Base-by-base conservation (phyloP, 164 flowering plant species). In the Vitis rupestris region DNA sequence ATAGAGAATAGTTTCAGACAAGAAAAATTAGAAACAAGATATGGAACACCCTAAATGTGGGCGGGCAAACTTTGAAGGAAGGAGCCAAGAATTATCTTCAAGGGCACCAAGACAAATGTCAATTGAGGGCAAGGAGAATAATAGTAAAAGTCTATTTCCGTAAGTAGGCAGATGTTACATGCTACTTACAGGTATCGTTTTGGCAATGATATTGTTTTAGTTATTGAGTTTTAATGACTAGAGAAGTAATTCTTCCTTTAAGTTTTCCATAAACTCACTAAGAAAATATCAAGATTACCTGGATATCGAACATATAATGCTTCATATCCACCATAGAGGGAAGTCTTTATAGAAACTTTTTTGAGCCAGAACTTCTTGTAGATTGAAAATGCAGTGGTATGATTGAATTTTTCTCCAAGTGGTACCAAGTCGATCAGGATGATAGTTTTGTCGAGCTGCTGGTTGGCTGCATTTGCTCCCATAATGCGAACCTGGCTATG, bases 391-490 rank as follows among this genome's bases (percentile, higher is more conserved):
- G 85, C 86, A 30, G 79, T 58, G 3, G 79, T 11, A 27, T 50
- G 48, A 49, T 73, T 59, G 65, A 88, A 88, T n/a, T 71, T 74
- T 10, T 14, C 73, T 48, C 74, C 81, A 23, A 71, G 53, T 3
- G 93, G 93, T 1, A 88, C 80, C 68, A 88, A 74, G 73, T 86
- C 78, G 51, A 88, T 72, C 59, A 83, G 83, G 62, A 85, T 89
- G 23, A 72, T 73, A 37, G 89, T 85, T 80, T 82, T 76, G 48
- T 86, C 82, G 23, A 74, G 80, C 67, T 83, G 83, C 65, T 81
- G 84, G 29, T 61, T 77, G 5, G 81, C 85, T 30, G 83, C 86
- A 75, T 88, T 74, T n/a, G 93, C 89, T 63, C 90, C 90, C 82
- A 84, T 78, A 19, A 86, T 78, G 9, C 88, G 87, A 48, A 86